Evolutionary conservation across 139 green algal genomes (phyloP).

Genomic region (Chlamydomonas applanata): DNA sequence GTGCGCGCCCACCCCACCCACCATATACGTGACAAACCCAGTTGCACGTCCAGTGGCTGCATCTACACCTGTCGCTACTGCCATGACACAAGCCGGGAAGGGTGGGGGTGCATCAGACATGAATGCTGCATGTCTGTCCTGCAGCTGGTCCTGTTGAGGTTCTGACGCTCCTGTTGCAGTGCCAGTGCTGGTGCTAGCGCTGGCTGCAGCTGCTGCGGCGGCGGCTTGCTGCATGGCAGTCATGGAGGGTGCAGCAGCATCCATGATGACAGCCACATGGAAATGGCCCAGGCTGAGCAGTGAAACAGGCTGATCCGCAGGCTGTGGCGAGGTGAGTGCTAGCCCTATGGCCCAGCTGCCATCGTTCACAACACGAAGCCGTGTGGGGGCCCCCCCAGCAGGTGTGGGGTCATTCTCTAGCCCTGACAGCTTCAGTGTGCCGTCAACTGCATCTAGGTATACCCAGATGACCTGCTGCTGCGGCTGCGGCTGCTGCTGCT

Average conservation of each 20-base stretch:
- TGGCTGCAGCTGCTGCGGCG: too few species aligned
- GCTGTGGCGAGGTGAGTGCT: slow-evolving; percentile 1
- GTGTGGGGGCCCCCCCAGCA: not conserved
- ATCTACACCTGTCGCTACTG: too few species aligned
- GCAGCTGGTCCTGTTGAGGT: too few species aligned
- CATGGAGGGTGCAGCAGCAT: not conserved
- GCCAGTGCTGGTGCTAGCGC: too few species aligned
- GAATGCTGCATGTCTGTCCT: too few species aligned
- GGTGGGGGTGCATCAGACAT: too few species aligned
- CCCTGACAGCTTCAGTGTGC: slow-evolving; percentile 15
- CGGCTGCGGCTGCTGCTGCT: not conserved
- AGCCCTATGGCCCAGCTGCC: slow-evolving; percentile 9
- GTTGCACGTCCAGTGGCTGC: too few species aligned
- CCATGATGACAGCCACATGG: slow-evolving; percentile 3
- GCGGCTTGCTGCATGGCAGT: not conserved
- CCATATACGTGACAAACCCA: too few species aligned
- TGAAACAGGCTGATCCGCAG: not conserved
- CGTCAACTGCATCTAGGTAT: slow-evolving; percentile 26
- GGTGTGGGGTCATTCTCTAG: slow-evolving; percentile 5
- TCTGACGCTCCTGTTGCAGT: too few species aligned
- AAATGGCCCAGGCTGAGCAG: slow-evolving; percentile 8
- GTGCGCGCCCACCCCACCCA: too few species aligned
- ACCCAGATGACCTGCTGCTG: not conserved
- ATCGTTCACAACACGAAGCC: not conserved
- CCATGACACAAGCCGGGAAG: too few species aligned